phyloP scores from a whole-genome alignment of 768 basidiomycete genomes.

The Royoungia palumana region DNA sequence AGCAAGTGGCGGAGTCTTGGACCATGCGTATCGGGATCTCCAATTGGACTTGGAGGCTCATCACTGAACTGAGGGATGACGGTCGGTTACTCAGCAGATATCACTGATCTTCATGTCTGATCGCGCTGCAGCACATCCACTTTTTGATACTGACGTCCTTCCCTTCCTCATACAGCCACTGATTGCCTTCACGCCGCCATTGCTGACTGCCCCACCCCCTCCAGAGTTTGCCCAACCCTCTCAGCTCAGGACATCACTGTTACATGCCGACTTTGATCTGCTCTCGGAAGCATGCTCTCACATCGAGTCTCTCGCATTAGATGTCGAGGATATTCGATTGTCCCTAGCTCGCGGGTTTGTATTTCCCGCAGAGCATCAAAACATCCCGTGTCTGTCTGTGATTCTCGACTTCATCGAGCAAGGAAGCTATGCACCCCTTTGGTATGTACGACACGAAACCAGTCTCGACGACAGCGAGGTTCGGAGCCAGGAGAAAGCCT shows the following conservation, averaged over 20 bases:
- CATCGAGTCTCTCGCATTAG: constrained; percentile 74
- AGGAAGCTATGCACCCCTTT: constrained; percentile 64
- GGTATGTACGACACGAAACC: constrained; percentile 43
- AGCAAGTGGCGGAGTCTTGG: constrained; percentile 55
- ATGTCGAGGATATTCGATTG: constrained; percentile 72
- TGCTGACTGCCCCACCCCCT: constrained; percentile 35
- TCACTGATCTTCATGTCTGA: constrained; percentile 1
- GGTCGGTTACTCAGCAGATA: constrained; percentile 38
- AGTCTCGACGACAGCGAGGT: constrained; percentile 39
- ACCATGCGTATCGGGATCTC: constrained; percentile 58
- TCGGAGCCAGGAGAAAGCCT: constrained; percentile 65
- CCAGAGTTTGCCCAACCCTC: constrained; percentile 39
- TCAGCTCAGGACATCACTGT: constrained; percentile 42
- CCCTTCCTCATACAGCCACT: constrained; percentile 61
- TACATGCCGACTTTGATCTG: constrained; percentile 66
- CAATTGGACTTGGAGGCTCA: constrained; percentile 74
- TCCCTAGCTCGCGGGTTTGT: constrained; percentile 65
- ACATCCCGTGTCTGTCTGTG: constrained; percentile 54
- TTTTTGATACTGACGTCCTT: constrained; percentile 61
- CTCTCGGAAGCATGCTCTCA: constrained; percentile 73
- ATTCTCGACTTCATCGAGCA: constrained; percentile 75
- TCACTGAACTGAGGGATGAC: constrained; percentile 72
- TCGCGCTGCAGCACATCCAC: constrained; percentile 42
- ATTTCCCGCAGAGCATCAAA: constrained; percentile 54
- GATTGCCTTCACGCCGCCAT: constrained; percentile 57